A percentile compares a stretch with the other conserved stretches of the same genome.
These are phyloP conservation scores for Coniochaeta prunicola DNA, from an alignment of 2,329 filamentous ascomycete genomes.

Conservation along the genomic window DNA sequence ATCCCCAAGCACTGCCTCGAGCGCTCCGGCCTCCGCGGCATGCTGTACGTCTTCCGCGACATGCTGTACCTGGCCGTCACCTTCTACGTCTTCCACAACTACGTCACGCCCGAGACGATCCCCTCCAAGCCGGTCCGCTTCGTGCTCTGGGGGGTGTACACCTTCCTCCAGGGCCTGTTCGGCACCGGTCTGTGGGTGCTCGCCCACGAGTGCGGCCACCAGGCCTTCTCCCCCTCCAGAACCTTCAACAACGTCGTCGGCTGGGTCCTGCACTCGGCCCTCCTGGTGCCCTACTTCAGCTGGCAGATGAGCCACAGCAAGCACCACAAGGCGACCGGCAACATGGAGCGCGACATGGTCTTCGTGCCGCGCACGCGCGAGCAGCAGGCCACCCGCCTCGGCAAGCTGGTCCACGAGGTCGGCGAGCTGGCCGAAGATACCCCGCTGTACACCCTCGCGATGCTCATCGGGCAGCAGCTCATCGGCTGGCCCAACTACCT, in stretches of 20 bases:
- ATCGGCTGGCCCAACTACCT: constrained; percentile 93
- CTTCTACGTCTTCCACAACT: constrained; percentile 86
- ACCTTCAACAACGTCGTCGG: constrained; percentile 83
- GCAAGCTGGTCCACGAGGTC: constrained; percentile 72
- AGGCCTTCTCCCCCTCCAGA: constrained; percentile 91
- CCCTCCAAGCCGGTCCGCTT: constrained; percentile 62
- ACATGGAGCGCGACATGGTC: constrained; percentile 98
- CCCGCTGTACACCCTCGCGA: constrained; percentile 68
- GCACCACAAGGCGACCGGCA: constrained; percentile 98
- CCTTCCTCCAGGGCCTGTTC: constrained; percentile 83
- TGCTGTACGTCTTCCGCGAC: constrained; percentile 82
- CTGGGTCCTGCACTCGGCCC: constrained; percentile 57
- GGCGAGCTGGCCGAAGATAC: constrained; percentile 91
- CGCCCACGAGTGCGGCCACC: constrained; percentile 96
- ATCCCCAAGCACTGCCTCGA: constrained; percentile 97
- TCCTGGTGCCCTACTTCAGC: constrained; percentile 85
- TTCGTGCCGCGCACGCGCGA: constrained; percentile 92
- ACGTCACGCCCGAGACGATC: constrained; percentile 76
- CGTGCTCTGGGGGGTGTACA: constrained; percentile 58
- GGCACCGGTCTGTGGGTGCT: constrained; percentile 93
- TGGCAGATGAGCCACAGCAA: constrained; percentile 99
- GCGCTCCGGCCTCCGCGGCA: constrained; percentile 67
- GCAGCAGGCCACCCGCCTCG: constrained; percentile 67
- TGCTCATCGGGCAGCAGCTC: constrained; percentile 78
- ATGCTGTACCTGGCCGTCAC: constrained; percentile 62